Base-by-base conservation (phyloP, 805 yeast species). In the Starmerella ratchasimensis region DNA sequence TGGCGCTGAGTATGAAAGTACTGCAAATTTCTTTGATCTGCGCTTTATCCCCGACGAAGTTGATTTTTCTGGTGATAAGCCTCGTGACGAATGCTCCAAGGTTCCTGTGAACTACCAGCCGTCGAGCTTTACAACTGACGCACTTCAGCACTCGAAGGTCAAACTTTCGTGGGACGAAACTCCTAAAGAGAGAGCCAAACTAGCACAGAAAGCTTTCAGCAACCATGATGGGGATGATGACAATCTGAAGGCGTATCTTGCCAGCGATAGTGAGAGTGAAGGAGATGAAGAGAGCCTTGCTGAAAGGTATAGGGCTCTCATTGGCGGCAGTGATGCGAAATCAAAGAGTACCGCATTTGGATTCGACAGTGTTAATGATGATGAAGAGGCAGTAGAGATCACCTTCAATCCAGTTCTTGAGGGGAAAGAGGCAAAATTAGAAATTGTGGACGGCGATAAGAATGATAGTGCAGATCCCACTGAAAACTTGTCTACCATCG, bases 91-190 rank as follows among this genome's bases (percentile, higher is more conserved):
- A 23, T 82, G 96, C 60, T 60, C 63, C 17, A 71, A 71, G 44
- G 62, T 84, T 7, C 94, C 97, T 5, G 60, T 74, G 2, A 71
- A 71, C 34, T 90, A 90, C 59, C 76, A 73, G 48, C 98, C 98
- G 15, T 65, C 65, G 37, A 65, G 68, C 8, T 90, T 90, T 58
- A 80, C 81, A 22, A 90, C 98, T 3, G 96, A 82, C 60, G 98
- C 98, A 0, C 66, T 90, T 42, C 95, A 90, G 56, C 94, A 84
- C 55, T 86, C 97, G 13, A 90, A 86, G 53, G 98, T 90, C 34
- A 86, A 82, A 57, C 67, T 90, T 48, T 86, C 97, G 0, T 90
- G 98, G 98, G 98, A 90, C 59, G 97, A 88, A 61, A 93, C 97
- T 0, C 97, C 98, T 5, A 77, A 75, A 41, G 96, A 84, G 52